A percentile compares a stretch with the other conserved stretches of the same genome.
Conservation (phyloP, 768 basidiomycete genomes). For the Termitomyces sp. region DNA sequence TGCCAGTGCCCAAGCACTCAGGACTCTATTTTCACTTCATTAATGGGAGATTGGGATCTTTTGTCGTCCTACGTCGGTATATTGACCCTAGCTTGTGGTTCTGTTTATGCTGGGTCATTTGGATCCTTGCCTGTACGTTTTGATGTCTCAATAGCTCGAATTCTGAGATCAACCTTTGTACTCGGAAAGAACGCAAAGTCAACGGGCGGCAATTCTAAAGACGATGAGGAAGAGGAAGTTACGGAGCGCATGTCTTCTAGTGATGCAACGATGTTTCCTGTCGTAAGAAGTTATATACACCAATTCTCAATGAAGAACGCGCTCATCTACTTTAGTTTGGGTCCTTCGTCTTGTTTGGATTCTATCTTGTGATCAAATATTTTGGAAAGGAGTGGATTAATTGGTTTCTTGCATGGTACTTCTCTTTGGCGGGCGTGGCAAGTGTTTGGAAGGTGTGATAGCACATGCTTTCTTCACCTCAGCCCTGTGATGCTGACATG, state of each 20-base stretch:
- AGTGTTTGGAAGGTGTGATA: slow-evolving; percentile 60
- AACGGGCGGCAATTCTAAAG: slow-evolving; percentile 15
- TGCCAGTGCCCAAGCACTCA: too few relatives aligned
- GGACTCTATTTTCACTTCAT: neutral
- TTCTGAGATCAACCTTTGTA: neutral
- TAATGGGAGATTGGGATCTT: slow-evolving; percentile 45
- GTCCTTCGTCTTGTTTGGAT: slow-evolving; percentile 58
- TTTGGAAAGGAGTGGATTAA: slow-evolving; percentile 82
- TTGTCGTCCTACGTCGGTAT: slow-evolving; percentile 67
- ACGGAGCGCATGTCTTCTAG: slow-evolving; percentile 53
- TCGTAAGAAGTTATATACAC: slow-evolving; percentile 40
- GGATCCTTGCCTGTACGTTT: slow-evolving; percentile 59
- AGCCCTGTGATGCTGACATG: neutral
- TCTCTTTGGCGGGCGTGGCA: slow-evolving; percentile 56
- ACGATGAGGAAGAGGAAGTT: slow-evolving; percentile 53
- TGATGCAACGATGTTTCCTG: slow-evolving; percentile 74
- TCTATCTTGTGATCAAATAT: slow-evolving; percentile 70
- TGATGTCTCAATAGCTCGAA: neutral
- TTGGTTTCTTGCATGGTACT: slow-evolving; percentile 71
- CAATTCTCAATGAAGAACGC: neutral
- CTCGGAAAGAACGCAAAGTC: slow-evolving; percentile 19
- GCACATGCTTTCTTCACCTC: slow-evolving; percentile 9
- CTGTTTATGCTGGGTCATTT: slow-evolving; percentile 67
- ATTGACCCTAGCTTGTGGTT: slow-evolving; percentile 54
- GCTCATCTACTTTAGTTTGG: slow-evolving; percentile 44